Percentiles rank a stretch among this genome's conserved stretches.
phyloP scores from a whole-genome alignment of 2,329 filamentous ascomycete species.

The Talaromyces pinophilus region DNA sequence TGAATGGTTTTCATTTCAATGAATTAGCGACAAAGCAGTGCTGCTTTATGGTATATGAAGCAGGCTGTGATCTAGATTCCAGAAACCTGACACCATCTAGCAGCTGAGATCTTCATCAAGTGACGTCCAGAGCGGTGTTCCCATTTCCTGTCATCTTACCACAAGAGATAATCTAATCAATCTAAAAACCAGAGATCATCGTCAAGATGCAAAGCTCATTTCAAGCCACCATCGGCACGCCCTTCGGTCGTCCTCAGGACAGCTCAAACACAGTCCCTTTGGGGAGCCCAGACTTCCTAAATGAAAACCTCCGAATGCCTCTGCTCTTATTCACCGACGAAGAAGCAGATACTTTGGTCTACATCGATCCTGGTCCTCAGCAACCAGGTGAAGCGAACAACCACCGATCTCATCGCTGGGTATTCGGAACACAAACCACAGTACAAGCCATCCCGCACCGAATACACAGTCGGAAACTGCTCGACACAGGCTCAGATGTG shows the following conservation, averaged over 20 bases:
- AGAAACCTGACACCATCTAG: not conserved
- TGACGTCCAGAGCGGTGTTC: not conserved
- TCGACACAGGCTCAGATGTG: conserved; percentile 33
- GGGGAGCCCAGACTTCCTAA: not conserved
- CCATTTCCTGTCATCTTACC: not conserved
- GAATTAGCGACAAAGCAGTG: not conserved
- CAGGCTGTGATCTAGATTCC: not conserved
- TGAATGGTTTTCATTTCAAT: not conserved
- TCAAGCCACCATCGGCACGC: not conserved
- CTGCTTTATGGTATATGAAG: not conserved
- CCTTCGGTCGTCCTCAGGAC: not conserved
- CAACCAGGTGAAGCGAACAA: not conserved
- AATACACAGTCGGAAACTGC: conserved; percentile 37
- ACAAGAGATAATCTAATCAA: not conserved
- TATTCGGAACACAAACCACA: not conserved
- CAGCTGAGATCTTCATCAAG: not conserved
- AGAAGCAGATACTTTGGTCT: conserved; percentile 42
- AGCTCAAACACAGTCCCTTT: not conserved
- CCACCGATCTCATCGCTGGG: conserved; percentile 20
- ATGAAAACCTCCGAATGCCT: conserved; percentile 23
- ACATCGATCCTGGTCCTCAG: conserved; percentile 37
- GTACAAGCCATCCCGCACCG: conserved; percentile 34
- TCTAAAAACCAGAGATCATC: not conserved
- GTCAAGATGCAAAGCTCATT: not conserved
- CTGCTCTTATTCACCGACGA: conserved; percentile 27